A percentile compares a stretch with the other conserved stretches of the same genome.
phyloP scores from a whole-genome alignment of 805 yeast genomes.

The Teunomyces cretensis region DNA sequence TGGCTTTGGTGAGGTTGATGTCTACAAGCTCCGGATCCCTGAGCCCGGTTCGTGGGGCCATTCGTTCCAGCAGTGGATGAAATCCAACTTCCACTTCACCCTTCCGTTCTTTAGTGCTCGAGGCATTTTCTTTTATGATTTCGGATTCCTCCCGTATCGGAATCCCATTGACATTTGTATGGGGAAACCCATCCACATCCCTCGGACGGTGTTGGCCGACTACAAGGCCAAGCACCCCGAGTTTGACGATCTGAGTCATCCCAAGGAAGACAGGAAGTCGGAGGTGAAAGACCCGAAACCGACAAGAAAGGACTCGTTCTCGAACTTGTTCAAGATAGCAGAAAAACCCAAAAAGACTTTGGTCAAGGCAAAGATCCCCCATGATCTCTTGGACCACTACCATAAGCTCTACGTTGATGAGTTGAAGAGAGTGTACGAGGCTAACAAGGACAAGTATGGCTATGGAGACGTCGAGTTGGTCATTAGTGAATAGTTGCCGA shows the following conservation, averaged over 20 bases:
- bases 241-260: slow-evolving; percentile 14
- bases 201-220: slow-evolving; percentile 36
- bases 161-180: slow-evolving; percentile 74
- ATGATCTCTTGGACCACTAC: slow-evolving; percentile 56
- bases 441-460: slow-evolving; percentile 57
- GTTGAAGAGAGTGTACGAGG: slow-evolving; percentile 61
- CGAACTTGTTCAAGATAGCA: slow-evolving; percentile 28
- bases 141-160: slow-evolving; percentile 86
- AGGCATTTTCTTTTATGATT: slow-evolving; percentile 88
- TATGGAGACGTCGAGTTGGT: slow-evolving; percentile 48
- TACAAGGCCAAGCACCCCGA: slow-evolving; percentile 32
- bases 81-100: slow-evolving; percentile 74
- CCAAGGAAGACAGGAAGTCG: slow-evolving; percentile 3
- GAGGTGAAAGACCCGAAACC: not conserved
- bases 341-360: slow-evolving; percentile 14
- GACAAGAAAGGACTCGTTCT: slow-evolving; percentile 21
- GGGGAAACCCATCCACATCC: slow-evolving; percentile 66
- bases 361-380: slow-evolving; percentile 32
- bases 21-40: slow-evolving; percentile 45
- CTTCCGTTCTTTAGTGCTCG: slow-evolving; percentile 89
- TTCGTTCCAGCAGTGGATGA: slow-evolving; percentile 69
- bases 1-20: slow-evolving; percentile 85
- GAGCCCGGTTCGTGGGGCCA: slow-evolving; percentile 46
- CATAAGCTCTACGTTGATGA: slow-evolving; percentile 71
- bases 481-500: slow-evolving; percentile 39